phyloP scores from a whole-genome alignment of 352 stramenopile species.

The Pythium angustatum region DNA sequence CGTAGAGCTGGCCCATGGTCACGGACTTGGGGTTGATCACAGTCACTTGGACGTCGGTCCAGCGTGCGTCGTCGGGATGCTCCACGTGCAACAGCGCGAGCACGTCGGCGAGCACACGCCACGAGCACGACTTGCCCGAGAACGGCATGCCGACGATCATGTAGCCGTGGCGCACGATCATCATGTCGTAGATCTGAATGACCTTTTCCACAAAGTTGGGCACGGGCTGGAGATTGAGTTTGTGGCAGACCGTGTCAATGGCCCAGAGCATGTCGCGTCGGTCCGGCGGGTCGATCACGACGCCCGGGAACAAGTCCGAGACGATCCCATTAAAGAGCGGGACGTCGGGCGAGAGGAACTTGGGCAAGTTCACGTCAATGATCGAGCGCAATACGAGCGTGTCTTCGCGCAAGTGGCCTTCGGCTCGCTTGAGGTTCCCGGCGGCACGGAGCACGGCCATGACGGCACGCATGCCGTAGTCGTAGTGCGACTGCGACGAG shows the following conservation, averaged over 20 bases:
- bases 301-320: conserved; percentile 93
- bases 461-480: conserved; percentile 91
- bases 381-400: conserved; percentile 92
- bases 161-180: conserved; percentile 95
- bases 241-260: conserved; percentile 79
- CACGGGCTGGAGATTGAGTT: conserved; percentile 87
- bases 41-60: conserved; percentile 70
- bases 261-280: conserved; percentile 81
- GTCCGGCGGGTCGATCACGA: conserved; percentile 88
- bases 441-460: conserved; percentile 89
- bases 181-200: conserved; percentile 97
- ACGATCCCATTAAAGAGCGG: conserved; percentile 96
- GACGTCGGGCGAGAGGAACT: conserved; percentile 95
- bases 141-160: conserved; percentile 96
- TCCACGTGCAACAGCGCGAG: conserved; percentile 73
- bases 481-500: conserved; percentile 90
- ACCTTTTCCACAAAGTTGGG: conserved; percentile 94
- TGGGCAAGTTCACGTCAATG: conserved; percentile 95
- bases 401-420: conserved; percentile 92
- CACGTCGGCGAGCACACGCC: conserved; percentile 89
- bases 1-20: conserved; percentile 95
- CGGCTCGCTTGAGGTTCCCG: conserved; percentile 89
- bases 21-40: conserved; percentile 96
- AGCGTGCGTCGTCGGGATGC: conserved; percentile 67
- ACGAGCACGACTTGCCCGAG: conserved; percentile 92